phyloP scores from a whole-genome alignment of 1,284 basidiomycete genomes.

The Sporisorium reilianum region DNA sequence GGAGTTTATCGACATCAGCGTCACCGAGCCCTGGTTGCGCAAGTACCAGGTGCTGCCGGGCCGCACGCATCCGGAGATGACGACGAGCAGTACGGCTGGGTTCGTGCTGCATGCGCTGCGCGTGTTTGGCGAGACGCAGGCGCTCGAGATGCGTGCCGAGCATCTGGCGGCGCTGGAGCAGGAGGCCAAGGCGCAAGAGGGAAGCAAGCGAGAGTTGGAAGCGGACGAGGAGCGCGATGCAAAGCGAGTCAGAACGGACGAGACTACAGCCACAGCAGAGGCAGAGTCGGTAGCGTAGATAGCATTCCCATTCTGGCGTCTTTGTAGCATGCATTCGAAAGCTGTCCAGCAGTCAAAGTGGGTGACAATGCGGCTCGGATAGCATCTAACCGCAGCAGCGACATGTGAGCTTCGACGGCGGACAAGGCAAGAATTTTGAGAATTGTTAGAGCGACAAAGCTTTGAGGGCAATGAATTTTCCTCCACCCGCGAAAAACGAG shows the following conservation, averaged over 20 bases:
- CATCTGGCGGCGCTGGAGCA: slow-evolving; percentile 12
- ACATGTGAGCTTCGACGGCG: neutral
- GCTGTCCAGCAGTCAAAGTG: neutral
- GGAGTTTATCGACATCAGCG: slow-evolving; percentile 80
- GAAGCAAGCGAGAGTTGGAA: slow-evolving; percentile 15
- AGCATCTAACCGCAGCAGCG: neutral
- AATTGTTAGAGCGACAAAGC: neutral
- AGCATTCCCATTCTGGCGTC: neutral
- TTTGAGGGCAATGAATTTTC: neutral
- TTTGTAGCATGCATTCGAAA: neutral
- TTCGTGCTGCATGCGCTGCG: slow-evolving; percentile 86
- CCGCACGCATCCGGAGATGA: slow-evolving; percentile 95
- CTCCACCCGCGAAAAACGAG: neutral
- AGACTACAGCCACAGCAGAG: neutral
- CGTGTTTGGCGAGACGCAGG: slow-evolving; percentile 71
- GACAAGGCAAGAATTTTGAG: neutral
- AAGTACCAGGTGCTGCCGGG: slow-evolving; percentile 95
- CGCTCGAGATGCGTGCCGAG: slow-evolving; percentile 32
- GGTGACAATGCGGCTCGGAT: neutral
- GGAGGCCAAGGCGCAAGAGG: neutral
- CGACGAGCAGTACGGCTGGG: slow-evolving; percentile 86
- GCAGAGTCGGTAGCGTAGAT: slow-evolving; percentile 5
- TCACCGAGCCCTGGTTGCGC: slow-evolving; percentile 90
- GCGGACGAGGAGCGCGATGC: slow-evolving; percentile 21
- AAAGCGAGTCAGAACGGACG: slow-evolving; percentile 26